Evolutionary conservation across 2,329 filamentous ascomycete genomes (phyloP), one percentile per base, ranked within the genome.

Genomic region (Colletotrichum noveboracense): DNA sequence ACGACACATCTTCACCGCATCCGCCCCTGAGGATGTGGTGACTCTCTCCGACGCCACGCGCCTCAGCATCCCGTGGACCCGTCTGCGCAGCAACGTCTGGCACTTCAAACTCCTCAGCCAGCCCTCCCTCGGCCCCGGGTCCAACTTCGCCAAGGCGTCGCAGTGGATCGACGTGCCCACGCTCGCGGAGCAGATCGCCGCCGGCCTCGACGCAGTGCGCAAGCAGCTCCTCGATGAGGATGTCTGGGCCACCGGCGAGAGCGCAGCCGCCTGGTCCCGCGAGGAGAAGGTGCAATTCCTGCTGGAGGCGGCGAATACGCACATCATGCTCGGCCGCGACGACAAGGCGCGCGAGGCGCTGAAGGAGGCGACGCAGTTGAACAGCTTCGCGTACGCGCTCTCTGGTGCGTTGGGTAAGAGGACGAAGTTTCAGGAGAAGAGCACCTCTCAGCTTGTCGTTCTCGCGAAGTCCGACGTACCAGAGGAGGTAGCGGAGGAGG

Each of bases 361-460:
- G 7, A 89, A 93, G 28, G 86, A 91, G 72, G 96, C 96, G 0
- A 90, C 93, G 0, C 85, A 86, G 60, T 85, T 91, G 43, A 93
- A 93, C n/a, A 90, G 91, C 0, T 95, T 99, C 74, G 88, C 91
- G 21, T 98, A 97, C 84, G 94, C 93, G 0, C 84, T 99, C 71
- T 97, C 95, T 0, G 97, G 97, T 48, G 92, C 95, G 26, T 85
- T 99, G 78, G 97, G 97, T 18, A 98, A 96, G 85, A 88, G 94
- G 76, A 97, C 95, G 2, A 94, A 91, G 79, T 97, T 93, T 73
- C 95, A 97, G 83, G 90, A 95, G 80, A 94, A 92, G 76, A 94
- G 93, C 80, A 93, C 93, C 76, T 98, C 95, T 80, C 97, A 99
- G 83, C 89, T 99, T 32, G 94, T 99, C 2, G 95, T 99, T 4